phyloP scores from a whole-genome alignment of 371 early-diverging fungal species.

The Batrachochytrium dendrobatidis region DNA sequence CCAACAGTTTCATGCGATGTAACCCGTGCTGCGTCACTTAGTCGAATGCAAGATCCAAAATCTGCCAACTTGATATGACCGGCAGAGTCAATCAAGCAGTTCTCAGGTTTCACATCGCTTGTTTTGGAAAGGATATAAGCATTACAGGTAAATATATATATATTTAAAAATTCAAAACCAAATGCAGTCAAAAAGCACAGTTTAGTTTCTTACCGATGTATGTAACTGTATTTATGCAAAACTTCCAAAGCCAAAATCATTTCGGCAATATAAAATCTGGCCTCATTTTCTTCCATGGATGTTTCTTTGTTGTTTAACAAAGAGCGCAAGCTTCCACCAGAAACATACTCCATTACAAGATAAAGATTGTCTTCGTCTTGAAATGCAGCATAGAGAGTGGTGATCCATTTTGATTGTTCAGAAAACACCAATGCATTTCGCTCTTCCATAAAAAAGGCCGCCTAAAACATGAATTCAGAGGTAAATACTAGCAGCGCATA shows the following conservation, averaged over 20 bases:
- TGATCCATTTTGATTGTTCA: conserved; percentile 69
- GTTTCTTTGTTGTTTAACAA: conserved; percentile 37
- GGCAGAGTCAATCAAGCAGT: conserved; percentile 51
- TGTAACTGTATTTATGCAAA: conserved; percentile 43
- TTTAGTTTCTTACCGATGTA: conserved; percentile 41
- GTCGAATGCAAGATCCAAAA: conserved; percentile 57
- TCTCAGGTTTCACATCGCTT: conserved; percentile 68
- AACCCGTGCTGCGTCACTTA: conserved; percentile 26
- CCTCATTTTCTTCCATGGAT: conserved; percentile 41
- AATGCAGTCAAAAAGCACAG: no score
- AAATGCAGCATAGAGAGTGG: conserved; percentile 50
- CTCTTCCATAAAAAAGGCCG: conserved; percentile 86
- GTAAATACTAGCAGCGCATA: background rate
- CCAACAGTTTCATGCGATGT: conserved; percentile 57
- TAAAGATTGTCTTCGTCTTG: conserved; percentile 65
- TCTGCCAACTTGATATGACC: conserved; percentile 67
- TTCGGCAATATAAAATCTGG: conserved; percentile 52
- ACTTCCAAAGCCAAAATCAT: conserved; percentile 51
- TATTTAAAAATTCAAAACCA: background rate
- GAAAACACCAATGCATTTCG: conserved; percentile 69
- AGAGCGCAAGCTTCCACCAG: conserved; percentile 50
- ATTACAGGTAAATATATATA: background rate
- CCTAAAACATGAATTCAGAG: conserved; percentile 35
- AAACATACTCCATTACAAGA: conserved; percentile 65
- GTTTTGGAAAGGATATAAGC: background rate